Evolutionary conservation across 2,329 filamentous ascomycete species (phyloP), one percentile per base, ranked within the genome.

Genomic region (Podosphaera xanthii): DNA sequence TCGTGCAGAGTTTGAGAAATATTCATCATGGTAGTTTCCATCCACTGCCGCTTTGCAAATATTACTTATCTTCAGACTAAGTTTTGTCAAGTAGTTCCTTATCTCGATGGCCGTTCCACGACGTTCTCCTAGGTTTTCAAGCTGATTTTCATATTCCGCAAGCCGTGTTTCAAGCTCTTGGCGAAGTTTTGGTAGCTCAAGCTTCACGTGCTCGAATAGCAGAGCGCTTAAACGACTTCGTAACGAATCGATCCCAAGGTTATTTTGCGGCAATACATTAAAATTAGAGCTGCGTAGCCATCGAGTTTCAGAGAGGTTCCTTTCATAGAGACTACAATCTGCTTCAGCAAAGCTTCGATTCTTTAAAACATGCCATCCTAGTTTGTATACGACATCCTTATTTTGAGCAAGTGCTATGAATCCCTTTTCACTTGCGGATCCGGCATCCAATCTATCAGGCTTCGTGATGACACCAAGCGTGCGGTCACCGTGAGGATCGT

Each of bases 341-440:
- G 69, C 56, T 60, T 72, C 63, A 62, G 77, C 63, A 62, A 69
- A 71, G 59, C 70, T 64, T 40, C 73, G 61, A 63, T 77, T 77
- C 58, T 70, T 72, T 7, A 77, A 62, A 0, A 72, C 71, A 64
- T 77, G 75, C 75, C 75, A 77, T 2, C 76, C 75, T 0, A 77
- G 68, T 36, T 70, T 67, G 44, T 76, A 69, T 14, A 64, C 62
- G 0, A 71, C 64, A 58, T 73, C 70, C 50, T 75, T 66, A 48
- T 76, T 75, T 34, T 65, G 64, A 0, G 72, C 67, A 12, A 74
- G 68, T 1, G 68, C 58, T 2, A 73, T 61, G 57, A 70, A 74
- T 0, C 59, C 61, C 0, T 60, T 60, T 60, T 75, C 71, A 8
- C 62, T 67, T 0, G 69, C 70, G 0, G 73, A 74, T 0, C 67